A percentile compares a stretch with the other conserved stretches of the same genome.
phyloP scores from a whole-genome alignment of 805 yeast genomes.

The Wickerhamomyces pijperi region DNA sequence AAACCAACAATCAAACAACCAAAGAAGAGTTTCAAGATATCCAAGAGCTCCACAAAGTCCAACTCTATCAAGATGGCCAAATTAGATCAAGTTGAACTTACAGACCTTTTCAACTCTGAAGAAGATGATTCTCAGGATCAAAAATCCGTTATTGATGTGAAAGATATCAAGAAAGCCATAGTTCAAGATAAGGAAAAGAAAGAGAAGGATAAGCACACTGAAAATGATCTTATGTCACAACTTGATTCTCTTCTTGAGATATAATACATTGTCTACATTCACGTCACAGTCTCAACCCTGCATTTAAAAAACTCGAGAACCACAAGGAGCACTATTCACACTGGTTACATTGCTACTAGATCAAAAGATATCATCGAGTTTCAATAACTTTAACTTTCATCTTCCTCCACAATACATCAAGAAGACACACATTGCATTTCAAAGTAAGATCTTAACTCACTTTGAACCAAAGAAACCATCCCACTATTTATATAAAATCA shows the following conservation, averaged over 20 bases:
- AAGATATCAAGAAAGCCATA: neutral
- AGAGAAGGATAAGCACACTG: neutral
- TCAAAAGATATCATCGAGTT: too few species aligned
- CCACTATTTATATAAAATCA: too few species aligned
- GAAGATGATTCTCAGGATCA: neutral
- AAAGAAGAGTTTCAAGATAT: neutral
- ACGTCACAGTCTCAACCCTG: too few species aligned
- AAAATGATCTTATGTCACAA: neutral
- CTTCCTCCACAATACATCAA: too few species aligned
- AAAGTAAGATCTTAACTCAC: too few species aligned
- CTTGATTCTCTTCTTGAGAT: neutral
- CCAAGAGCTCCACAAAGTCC: neutral
- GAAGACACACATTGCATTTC: too few species aligned
- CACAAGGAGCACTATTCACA: too few species aligned
- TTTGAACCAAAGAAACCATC: too few species aligned
- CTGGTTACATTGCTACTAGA: too few species aligned
- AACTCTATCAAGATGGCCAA: neutral
- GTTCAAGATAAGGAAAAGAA: neutral
- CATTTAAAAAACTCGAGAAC: too few species aligned
- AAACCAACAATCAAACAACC: neutral
- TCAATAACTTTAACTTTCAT: too few species aligned
- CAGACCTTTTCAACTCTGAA: neutral
- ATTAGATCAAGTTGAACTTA: neutral
- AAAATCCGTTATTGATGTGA: neutral
- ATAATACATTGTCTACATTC: too few species aligned